Percentiles rank a stretch among this genome's conserved stretches.
These are phyloP conservation scores for Curvularia verruculosa DNA, from an alignment of 2,329 filamentous ascomycete species.

Conservation along the genomic window DNA sequence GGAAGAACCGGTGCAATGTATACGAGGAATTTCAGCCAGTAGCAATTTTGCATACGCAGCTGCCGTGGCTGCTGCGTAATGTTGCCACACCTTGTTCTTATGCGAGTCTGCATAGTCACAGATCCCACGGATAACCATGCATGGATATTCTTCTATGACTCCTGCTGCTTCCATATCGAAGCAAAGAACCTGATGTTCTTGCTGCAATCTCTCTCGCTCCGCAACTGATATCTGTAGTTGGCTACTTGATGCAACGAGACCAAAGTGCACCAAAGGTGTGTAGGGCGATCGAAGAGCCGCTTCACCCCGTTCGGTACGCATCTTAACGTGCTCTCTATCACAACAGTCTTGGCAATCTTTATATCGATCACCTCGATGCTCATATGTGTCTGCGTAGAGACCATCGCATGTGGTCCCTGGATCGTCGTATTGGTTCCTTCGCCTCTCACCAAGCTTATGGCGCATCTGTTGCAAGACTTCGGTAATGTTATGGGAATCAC, in stretches of 20 bases:
- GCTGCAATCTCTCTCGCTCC: slow-evolving; percentile 18
- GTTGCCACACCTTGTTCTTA: not conserved
- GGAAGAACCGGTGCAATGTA: not conserved
- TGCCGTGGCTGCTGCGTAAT: not conserved
- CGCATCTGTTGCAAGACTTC: not conserved
- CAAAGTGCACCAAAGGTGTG: slow-evolving; percentile 23
- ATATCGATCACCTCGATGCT: slow-evolving; percentile 12
- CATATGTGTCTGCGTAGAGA: slow-evolving; percentile 15
- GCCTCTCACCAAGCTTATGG: slow-evolving; percentile 7
- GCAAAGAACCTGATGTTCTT: slow-evolving; percentile 24
- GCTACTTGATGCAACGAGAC: slow-evolving; percentile 28
- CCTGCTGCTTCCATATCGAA: slow-evolving; percentile 34
- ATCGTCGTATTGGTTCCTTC: slow-evolving; percentile 14
- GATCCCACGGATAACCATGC: slow-evolving; percentile 26
- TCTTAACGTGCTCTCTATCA: slow-evolving; percentile 7
- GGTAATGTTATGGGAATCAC: not conserved
- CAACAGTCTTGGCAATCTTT: slow-evolving; percentile 18
- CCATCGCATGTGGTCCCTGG: slow-evolving; percentile 14
- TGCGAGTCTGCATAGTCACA: slow-evolving; percentile 20
- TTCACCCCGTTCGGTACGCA: slow-evolving; percentile 10
- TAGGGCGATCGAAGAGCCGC: slow-evolving; percentile 10
- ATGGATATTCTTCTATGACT: slow-evolving; percentile 20
- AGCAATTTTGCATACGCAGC: not conserved
- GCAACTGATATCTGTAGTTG: slow-evolving; percentile 22
- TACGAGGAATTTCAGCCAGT: not conserved